Conservation (phyloP, 2,329 filamentous ascomycete species). For the Botrytis fabae region DNA sequence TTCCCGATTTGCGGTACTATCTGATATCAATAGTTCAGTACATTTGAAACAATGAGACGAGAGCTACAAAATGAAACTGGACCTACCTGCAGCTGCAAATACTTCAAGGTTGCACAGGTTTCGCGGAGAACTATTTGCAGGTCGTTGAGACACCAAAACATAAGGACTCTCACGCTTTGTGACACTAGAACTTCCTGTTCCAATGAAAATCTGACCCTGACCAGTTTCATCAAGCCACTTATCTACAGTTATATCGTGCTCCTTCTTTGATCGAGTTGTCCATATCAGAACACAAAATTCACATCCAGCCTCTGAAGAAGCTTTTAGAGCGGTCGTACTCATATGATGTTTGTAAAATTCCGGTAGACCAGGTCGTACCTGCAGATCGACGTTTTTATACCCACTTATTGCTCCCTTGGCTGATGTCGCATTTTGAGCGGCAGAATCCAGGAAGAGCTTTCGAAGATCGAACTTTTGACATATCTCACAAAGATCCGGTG, state of each 20-base stretch:
- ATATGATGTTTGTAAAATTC: slow-evolving; percentile 19
- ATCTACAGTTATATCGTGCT: slow-evolving; percentile 11
- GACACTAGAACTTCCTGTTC: slow-evolving; percentile 23
- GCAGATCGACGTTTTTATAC: slow-evolving; percentile 12
- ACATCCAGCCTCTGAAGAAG: slow-evolving; percentile 3
- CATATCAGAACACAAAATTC: slow-evolving; percentile 17
- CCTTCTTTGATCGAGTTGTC: neutral
- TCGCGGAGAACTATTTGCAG: slow-evolving; percentile 15
- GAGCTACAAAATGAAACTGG: neutral
- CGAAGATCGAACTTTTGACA: slow-evolving; percentile 17
- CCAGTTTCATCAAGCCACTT: slow-evolving; percentile 16
- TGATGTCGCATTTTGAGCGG: slow-evolving; percentile 10
- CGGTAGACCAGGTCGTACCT: slow-evolving; percentile 21
- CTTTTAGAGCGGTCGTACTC: slow-evolving; percentile 4
- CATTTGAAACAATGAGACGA: neutral
- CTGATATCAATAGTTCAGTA: neutral
- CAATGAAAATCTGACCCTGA: slow-evolving; percentile 20
- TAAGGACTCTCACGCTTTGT: slow-evolving; percentile 18
- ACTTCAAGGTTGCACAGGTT: slow-evolving; percentile 20
- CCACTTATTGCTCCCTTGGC: slow-evolving; percentile 14
- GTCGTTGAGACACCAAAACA: slow-evolving; percentile 17
- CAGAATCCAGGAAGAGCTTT: slow-evolving; percentile 17
- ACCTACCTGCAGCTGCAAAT: neutral
- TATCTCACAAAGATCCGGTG: slow-evolving; percentile 12
- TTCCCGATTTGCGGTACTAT: neutral